Conservation (phyloP, 306 rosid genomes). For the Acmispon strigosus region DNA sequence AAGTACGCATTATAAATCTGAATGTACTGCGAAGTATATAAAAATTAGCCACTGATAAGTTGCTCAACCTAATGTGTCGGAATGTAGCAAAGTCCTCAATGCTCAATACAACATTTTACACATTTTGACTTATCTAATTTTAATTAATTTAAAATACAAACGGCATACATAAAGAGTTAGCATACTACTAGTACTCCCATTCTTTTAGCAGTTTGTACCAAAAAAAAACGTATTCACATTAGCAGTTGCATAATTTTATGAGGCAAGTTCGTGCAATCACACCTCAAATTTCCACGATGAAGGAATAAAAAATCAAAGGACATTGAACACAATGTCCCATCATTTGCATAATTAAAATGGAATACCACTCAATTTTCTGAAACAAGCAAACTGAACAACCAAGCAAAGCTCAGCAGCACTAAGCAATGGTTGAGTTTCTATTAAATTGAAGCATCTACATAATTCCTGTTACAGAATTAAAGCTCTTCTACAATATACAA, state of each 20-base stretch:
- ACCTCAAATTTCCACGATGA: too few species aligned
- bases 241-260: too few species aligned
- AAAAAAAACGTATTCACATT: too few species aligned
- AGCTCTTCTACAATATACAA: slow-evolving; percentile 41
- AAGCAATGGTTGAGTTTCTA: slow-evolving; percentile 4
- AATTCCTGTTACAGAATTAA: slow-evolving; percentile 17
- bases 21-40: background rate
- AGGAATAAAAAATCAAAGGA: background rate
- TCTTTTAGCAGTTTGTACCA: too few species aligned
- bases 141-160: too few species aligned
- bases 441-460: slow-evolving; percentile 35
- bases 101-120: too few species aligned
- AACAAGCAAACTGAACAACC: slow-evolving; percentile 11
- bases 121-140: too few species aligned
- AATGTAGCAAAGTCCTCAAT: too few species aligned
- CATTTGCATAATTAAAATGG: background rate
- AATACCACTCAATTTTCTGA: slow-evolving; percentile 14
- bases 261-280: too few species aligned
- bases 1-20: too few species aligned
- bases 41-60: background rate
- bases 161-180: too few species aligned
- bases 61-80: background rate
- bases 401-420: slow-evolving; percentile 7
- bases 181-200: too few species aligned
- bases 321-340: slow-evolving; percentile 5